phyloP scores from a whole-genome alignment of 2,329 filamentous ascomycete species.

The Furcasterigmium sp. region DNA sequence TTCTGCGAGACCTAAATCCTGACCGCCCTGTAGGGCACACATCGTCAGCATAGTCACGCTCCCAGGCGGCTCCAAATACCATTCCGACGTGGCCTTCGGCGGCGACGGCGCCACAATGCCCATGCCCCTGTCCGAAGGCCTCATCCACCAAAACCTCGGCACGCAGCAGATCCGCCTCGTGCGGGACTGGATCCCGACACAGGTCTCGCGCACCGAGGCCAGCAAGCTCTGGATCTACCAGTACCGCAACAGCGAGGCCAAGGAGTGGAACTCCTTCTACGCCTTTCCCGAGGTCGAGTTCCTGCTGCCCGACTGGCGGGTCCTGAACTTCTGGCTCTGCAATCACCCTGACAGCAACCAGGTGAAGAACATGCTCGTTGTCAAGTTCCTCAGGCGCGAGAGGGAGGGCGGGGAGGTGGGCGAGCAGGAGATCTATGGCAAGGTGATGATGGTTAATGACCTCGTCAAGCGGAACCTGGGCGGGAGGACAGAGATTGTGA shows the following conservation, averaged over 20 bases:
- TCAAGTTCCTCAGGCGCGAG: conserved; percentile 44
- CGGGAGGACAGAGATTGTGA: conserved; percentile 42
- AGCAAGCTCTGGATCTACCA: conserved; percentile 59
- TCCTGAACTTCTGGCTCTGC: conserved; percentile 55
- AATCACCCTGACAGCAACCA: conserved; percentile 46
- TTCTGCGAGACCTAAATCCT: no score
- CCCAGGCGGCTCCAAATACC: conserved; percentile 38
- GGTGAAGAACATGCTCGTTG: conserved; percentile 44
- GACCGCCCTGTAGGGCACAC: conserved; percentile 26
- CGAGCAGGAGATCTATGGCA: conserved; percentile 41
- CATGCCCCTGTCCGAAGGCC: conserved; percentile 42
- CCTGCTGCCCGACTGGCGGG: conserved; percentile 52
- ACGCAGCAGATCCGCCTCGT: conserved; percentile 51
- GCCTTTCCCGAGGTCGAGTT: conserved; percentile 64
- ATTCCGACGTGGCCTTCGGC: conserved; percentile 61
- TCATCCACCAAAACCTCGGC: conserved; percentile 42
- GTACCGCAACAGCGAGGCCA: conserved; percentile 40
- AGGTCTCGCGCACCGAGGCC: conserved; percentile 31
- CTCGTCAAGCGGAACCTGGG: conserved; percentile 48
- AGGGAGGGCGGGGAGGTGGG: conserved; percentile 34
- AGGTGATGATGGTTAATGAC: conserved; percentile 44
- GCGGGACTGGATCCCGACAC: conserved; percentile 39
- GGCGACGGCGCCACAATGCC: conserved; percentile 55
- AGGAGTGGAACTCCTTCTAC: conserved; percentile 56
- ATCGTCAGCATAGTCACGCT: conserved; percentile 58